These are phyloP conservation scores for Trametes pubescens DNA, from an alignment of 1,284 basidiomycete species.

Conservation along the genomic window DNA sequence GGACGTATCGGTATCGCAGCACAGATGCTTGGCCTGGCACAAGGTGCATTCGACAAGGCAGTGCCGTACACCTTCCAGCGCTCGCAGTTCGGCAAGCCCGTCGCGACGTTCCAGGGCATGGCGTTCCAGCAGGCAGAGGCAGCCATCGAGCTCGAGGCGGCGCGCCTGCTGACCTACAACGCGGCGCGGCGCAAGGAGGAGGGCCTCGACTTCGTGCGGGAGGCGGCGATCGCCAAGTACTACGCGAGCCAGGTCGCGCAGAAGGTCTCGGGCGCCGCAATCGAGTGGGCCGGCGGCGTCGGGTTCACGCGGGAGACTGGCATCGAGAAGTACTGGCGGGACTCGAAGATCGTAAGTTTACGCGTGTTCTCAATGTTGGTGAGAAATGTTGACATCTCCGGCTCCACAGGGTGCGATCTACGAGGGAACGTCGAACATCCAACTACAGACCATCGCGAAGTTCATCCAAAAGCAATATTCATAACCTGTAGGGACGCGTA, in stretches of 20 bases:
- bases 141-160: constrained; percentile 90
- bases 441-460: constrained; percentile 96
- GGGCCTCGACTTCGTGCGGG: constrained; percentile 86
- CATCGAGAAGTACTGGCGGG: constrained; percentile 94
- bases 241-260: constrained; percentile 91
- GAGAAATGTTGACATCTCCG: neutral
- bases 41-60: constrained; percentile 94
- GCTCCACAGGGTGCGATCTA: constrained; percentile 83
- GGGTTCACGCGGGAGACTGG: constrained; percentile 96
- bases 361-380: neutral
- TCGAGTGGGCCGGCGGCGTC: constrained; percentile 97
- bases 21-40: constrained; percentile 96
- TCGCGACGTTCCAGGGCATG: constrained; percentile 96
- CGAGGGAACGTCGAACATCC: constrained; percentile 96
- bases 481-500: constrained; percentile 33
- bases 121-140: constrained; percentile 94
- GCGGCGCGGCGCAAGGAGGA: constrained; percentile 95
- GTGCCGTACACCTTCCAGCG: constrained; percentile 95
- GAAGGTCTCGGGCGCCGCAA: constrained; percentile 86
- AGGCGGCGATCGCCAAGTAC: constrained; percentile 98
- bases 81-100: constrained; percentile 91
- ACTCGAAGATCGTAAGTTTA: constrained; percentile 88
- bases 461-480: constrained; percentile 85
- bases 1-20: constrained; percentile 96
- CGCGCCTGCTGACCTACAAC: constrained; percentile 96